Percentiles rank a stretch among this genome's conserved stretches.
These are phyloP conservation scores for Bretschneidera sinensis DNA, from an alignment of 345 rosid species.

Conservation along the genomic window DNA sequence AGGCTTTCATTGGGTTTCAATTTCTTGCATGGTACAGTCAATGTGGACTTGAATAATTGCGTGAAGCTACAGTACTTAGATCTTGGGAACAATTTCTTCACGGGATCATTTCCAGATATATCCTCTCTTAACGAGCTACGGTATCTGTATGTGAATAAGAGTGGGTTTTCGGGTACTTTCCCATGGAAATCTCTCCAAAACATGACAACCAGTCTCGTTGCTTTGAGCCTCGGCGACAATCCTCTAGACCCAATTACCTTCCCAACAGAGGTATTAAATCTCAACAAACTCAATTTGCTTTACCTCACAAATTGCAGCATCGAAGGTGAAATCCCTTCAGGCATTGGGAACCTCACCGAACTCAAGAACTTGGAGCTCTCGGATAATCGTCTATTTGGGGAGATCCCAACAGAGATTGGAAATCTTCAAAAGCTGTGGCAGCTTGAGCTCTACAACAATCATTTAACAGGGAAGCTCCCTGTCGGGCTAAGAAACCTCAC, in stretches of 20 bases:
- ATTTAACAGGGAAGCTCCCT: conserved; percentile 63
- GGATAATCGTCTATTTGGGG: conserved; percentile 41
- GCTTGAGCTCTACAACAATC: conserved; percentile 63
- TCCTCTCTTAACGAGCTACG: conserved; percentile 46
- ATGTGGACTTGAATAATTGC: conserved; percentile 44
- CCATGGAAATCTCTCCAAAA: conserved; percentile 66
- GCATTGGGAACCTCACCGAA: conserved; percentile 54
- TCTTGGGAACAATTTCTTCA: conserved; percentile 66
- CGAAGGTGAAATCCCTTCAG: conserved; percentile 50
- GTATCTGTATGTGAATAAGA: conserved; percentile 49
- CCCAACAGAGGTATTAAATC: conserved; percentile 41
- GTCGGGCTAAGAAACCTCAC: conserved; percentile 59
- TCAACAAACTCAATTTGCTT: conserved; percentile 49
- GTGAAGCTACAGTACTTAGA: conserved; percentile 53
- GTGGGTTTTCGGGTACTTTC: conserved; percentile 59
- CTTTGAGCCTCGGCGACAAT: conserved; percentile 68
- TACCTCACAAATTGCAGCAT: conserved; percentile 66
- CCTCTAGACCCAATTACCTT: conserved; percentile 39
- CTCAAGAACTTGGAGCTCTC: conserved; percentile 57
- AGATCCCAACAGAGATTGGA: conserved; percentile 56
- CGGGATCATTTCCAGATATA: conserved; percentile 56
- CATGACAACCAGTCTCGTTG: conserved; percentile 37
- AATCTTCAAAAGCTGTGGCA: conserved; percentile 56
- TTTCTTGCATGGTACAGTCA: conserved; percentile 38
- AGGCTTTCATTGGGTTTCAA: conserved; percentile 73